Conservation (phyloP, 2,329 filamentous ascomycete species). For the Neonectria sp. region DNA sequence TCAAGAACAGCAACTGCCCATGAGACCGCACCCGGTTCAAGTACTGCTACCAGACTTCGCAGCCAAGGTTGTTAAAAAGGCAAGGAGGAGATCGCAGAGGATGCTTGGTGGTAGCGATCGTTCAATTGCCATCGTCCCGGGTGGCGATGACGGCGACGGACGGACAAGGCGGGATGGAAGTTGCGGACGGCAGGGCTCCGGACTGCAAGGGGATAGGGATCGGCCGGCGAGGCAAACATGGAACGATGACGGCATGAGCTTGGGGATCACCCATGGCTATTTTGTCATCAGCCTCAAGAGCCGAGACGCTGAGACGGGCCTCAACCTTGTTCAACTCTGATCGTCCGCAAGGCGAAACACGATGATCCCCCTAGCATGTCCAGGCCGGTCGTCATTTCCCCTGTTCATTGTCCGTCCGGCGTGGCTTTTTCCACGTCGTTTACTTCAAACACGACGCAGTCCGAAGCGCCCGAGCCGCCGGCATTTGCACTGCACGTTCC, state of each 20-base stretch:
- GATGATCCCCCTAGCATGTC: not conserved
- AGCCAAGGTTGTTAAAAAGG: too few relatives aligned
- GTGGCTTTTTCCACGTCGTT: not conserved
- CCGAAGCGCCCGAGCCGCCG: not conserved
- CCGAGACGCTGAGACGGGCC: not conserved
- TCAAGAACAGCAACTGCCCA: constrained; percentile 26
- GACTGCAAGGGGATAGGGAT: not conserved
- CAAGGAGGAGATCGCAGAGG: not conserved
- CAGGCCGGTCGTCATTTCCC: not conserved
- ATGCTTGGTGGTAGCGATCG: constrained; percentile 6
- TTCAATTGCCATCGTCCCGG: constrained; percentile 19
- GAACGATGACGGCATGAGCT: not conserved
- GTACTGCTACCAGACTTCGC: constrained; percentile 4
- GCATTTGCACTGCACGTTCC: not conserved
- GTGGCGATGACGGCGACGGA: not conserved
- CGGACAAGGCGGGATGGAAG: not conserved
- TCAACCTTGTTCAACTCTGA: not conserved
- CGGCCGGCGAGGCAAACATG: not conserved
- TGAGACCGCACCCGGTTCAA: constrained; percentile 19
- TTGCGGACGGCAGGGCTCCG: not conserved
- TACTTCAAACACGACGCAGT: not conserved
- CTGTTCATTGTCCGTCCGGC: not conserved
- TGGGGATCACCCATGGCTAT: not conserved
- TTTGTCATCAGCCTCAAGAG: not conserved
- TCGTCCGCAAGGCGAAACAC: constrained; percentile 10